Evolutionary conservation across 768 basidiomycete species (phyloP).

Genomic region (Stropharia rugosoannulata): DNA sequence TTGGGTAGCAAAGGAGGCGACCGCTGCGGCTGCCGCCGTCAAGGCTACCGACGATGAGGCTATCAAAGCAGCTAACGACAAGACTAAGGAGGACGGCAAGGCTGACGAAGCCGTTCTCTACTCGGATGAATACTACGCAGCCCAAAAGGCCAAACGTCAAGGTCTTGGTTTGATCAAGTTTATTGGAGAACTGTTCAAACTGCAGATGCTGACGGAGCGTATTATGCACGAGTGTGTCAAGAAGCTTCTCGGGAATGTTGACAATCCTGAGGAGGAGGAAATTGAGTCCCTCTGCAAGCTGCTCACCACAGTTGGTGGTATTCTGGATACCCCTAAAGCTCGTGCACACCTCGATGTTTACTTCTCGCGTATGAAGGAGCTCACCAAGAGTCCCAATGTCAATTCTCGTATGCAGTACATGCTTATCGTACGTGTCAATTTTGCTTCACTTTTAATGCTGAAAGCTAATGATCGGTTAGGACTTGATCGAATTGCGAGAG

Average conservation of each 20-base stretch:
- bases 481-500: constrained; percentile 85
- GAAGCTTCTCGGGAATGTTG: constrained; percentile 90
- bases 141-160: constrained; percentile 95
- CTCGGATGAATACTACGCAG: constrained; percentile 94
- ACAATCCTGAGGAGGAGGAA: constrained; percentile 96
- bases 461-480: constrained; percentile 44
- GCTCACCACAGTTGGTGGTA: constrained; percentile 81
- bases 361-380: constrained; percentile 86
- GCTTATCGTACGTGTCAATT: constrained; percentile 69
- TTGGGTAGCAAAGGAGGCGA: constrained; percentile 86
- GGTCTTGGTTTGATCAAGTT: constrained; percentile 97
- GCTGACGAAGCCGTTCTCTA: constrained; percentile 74
- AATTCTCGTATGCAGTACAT: constrained; percentile 91
- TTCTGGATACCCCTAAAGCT: constrained; percentile 80
- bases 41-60: constrained; percentile 89
- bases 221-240: constrained; percentile 99
- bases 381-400: constrained; percentile 72
- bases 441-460: constrained; percentile 1
- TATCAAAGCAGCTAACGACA: constrained; percentile 65
- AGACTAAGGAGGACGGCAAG: constrained; percentile 38
- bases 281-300: constrained; percentile 96
- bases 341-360: constrained; percentile 89
- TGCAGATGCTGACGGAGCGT: constrained; percentile 97
- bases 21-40: constrained; percentile 80
- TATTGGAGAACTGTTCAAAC: constrained; percentile 97